These are phyloP conservation scores for Saksenaea vasiformis DNA, from an alignment of 371 early-diverging fungal species.

Conservation along the genomic window DNA sequence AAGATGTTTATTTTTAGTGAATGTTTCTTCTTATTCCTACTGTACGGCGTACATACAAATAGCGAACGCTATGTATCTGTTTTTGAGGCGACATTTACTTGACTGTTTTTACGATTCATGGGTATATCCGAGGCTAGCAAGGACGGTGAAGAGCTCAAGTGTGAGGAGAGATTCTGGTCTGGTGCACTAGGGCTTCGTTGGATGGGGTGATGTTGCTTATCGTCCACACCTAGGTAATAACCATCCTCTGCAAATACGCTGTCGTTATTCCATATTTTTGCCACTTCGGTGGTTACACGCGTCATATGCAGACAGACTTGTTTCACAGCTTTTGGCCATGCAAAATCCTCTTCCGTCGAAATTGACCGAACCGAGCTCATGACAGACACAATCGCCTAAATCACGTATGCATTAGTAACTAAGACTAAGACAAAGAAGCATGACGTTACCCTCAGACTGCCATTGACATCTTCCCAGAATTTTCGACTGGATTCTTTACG, in stretches of 20 bases:
- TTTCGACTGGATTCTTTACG: conserved; percentile 20
- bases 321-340: conserved; percentile 45
- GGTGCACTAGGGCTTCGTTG: background rate
- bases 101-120: background rate
- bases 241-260: conserved; percentile 45
- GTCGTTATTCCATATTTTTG: conserved; percentile 44
- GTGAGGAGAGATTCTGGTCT: background rate
- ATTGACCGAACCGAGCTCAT: conserved; percentile 42
- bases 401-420: no score
- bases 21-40: no score
- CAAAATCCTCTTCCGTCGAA: conserved; percentile 46
- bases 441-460: conserved; percentile 40
- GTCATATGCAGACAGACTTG: conserved; percentile 52
- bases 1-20: background rate
- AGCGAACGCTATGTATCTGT: background rate
- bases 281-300: conserved; percentile 52
- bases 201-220: background rate
- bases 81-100: background rate
- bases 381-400: conserved; percentile 44
- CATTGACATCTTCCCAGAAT: conserved; percentile 46
- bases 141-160: background rate
- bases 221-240: conserved; percentile 12
- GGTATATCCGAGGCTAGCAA: background rate
- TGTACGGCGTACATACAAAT: no score
- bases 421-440: background rate